Evolutionary conservation across 768 basidiomycete genomes (phyloP).

Genomic region (Leccinum arenicola): DNA sequence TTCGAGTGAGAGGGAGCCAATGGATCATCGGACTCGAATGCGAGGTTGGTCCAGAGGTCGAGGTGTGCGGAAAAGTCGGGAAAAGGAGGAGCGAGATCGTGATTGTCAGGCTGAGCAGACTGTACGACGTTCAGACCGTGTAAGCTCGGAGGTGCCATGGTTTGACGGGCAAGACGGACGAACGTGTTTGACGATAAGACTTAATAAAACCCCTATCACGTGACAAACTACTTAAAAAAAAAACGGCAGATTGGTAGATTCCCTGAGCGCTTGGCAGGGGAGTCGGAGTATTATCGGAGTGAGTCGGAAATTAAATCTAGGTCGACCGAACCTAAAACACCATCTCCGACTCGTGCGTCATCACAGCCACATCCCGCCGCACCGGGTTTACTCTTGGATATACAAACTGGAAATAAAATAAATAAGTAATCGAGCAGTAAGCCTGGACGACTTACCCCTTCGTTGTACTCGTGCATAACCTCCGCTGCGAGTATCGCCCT

Average conservation of each 20-base stretch:
- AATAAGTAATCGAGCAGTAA: neutral
- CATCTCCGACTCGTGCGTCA: conserved; percentile 84
- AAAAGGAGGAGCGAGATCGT: conserved; percentile 61
- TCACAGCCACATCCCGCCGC: conserved; percentile 73
- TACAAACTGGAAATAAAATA: conserved; percentile 58
- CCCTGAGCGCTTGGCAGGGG: no score
- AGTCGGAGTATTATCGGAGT: no score
- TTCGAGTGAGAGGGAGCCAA: conserved; percentile 37
- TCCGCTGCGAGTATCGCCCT: conserved; percentile 71
- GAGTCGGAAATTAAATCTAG: neutral
- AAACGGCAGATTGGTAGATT: no score
- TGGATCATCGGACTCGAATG: conserved; percentile 75
- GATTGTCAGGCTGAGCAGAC: conserved; percentile 40
- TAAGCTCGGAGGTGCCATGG: conserved; percentile 61
- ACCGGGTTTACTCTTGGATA: conserved; percentile 78
- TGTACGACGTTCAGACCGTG: conserved; percentile 83
- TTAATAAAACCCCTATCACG: conserved; percentile 11
- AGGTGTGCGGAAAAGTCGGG: conserved; percentile 77
- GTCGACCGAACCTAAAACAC: conserved; percentile 13
- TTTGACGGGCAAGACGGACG: neutral
- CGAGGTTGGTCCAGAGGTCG: conserved; percentile 80
- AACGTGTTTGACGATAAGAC: conserved; percentile 11
- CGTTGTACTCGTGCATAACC: conserved; percentile 82
- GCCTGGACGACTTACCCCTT: conserved; percentile 52
- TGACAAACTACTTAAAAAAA: conserved; percentile 1